These are phyloP conservation scores for Phlebiopsis flavidoalba DNA, from an alignment of 768 basidiomycete genomes.

Conservation along the genomic window DNA sequence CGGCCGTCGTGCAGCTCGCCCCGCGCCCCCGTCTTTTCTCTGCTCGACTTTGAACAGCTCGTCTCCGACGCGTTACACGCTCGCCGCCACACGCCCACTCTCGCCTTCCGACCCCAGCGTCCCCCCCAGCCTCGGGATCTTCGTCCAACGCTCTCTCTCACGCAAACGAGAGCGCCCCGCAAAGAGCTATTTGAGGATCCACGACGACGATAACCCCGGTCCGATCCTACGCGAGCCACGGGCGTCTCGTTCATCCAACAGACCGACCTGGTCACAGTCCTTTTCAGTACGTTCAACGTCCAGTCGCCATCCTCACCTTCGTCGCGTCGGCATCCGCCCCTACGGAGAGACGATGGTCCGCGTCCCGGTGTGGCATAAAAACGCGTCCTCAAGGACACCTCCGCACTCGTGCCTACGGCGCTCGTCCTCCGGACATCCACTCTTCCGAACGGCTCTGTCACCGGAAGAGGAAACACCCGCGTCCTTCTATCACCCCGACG, in stretches of 20 bases:
- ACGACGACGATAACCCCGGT: conserved; percentile 9
- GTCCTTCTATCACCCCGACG: neutral
- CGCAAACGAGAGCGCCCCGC: neutral
- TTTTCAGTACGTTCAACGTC: conserved; percentile 12
- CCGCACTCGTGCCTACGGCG: conserved; percentile 23
- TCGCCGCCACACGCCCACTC: conserved; percentile 7
- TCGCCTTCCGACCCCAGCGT: conserved; percentile 1
- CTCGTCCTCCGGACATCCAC: conserved; percentile 16
- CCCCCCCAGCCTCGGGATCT: neutral
- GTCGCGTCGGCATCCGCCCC: neutral
- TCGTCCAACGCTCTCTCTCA: neutral
- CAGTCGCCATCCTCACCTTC: conserved; percentile 11
- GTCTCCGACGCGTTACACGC: conserved; percentile 20
- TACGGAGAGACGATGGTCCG: neutral
- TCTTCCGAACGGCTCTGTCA: neutral
- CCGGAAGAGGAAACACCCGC: neutral
- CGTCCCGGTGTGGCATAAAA: neutral
- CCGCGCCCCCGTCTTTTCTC: conserved; percentile 16
- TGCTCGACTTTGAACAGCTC: conserved; percentile 25
- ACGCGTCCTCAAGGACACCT: conserved; percentile 19
- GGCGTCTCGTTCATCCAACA: neutral
- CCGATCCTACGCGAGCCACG: neutral
- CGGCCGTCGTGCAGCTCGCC: conserved; percentile 8
- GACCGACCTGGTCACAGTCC: conserved; percentile 2
- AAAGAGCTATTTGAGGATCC: conserved; percentile 11